phyloP scores from a whole-genome alignment of 495 filamentous ascomycete genomes.

The Penicillium angulare region DNA sequence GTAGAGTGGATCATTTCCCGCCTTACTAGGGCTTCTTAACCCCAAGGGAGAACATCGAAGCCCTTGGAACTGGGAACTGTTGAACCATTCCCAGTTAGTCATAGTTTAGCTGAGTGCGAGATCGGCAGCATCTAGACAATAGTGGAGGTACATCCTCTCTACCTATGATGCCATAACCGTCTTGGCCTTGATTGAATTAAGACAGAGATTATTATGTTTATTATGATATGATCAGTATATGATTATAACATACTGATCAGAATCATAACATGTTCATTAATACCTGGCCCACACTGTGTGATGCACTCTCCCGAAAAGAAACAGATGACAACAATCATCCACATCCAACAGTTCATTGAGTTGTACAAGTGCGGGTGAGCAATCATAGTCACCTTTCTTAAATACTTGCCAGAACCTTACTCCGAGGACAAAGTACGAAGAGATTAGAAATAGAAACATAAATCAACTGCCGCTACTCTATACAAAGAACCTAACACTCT shows the following conservation, averaged over 20 bases:
- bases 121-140: conserved; percentile 25
- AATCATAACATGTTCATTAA: too few species aligned
- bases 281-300: background rate
- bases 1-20: too few species aligned
- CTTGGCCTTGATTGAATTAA: background rate
- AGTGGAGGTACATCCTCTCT: background rate
- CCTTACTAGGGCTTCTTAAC: too few species aligned
- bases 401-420: conserved; percentile 13
- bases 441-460: background rate
- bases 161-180: conserved; percentile 22
- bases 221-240: too few species aligned
- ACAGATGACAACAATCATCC: background rate
- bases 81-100: background rate
- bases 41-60: too few species aligned
- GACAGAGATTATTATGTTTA: too few species aligned
- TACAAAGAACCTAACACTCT: too few species aligned
- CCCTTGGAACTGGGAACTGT: too few species aligned
- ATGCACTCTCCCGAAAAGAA: background rate
- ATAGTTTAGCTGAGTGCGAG: background rate
- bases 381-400: too few species aligned
- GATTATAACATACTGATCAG: too few species aligned
- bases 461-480: too few species aligned
- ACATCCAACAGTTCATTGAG: background rate
- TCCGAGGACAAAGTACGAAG: conserved; percentile 2
- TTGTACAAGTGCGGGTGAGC: background rate